Conservation (phyloP, 768 basidiomycete genomes). For the Glaciozyma antarctica region DNA sequence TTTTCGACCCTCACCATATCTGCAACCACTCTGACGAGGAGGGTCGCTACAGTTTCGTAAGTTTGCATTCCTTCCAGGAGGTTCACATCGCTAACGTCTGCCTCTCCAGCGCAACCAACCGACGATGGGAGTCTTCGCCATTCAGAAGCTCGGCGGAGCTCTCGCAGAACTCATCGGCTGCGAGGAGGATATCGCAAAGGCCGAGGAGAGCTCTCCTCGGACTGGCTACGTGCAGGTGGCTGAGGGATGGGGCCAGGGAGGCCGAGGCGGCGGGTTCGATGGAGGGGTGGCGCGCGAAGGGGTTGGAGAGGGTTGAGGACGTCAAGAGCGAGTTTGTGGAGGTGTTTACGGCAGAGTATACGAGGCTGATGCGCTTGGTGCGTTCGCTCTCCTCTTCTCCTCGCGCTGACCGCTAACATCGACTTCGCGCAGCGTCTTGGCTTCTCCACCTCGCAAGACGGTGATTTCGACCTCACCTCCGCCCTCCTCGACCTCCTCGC, state of each 20-base stretch:
- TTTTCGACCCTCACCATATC: conserved; percentile 71
- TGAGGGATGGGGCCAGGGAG: conserved; percentile 57
- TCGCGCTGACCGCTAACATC: neutral
- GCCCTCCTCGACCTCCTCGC: conserved; percentile 70
- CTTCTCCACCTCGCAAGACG: conserved; percentile 49
- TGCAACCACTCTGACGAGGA: conserved; percentile 81
- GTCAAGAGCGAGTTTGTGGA: conserved; percentile 55
- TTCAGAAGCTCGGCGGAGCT: conserved; percentile 53
- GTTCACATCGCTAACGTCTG: neutral
- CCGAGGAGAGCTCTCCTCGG: neutral
- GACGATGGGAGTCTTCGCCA: conserved; percentile 54
- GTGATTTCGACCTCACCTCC: conserved; percentile 57
- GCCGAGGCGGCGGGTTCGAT: conserved; percentile 46
- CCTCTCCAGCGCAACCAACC: conserved; percentile 39
- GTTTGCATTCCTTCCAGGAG: neutral
- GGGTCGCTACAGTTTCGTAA: conserved; percentile 39
- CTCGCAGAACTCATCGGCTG: conserved; percentile 79
- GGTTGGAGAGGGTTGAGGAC: conserved; percentile 50
- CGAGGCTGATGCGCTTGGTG: conserved; percentile 47
- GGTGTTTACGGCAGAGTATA: conserved; percentile 57
- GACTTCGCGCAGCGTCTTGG: conserved; percentile 56
- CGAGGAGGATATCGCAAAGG: conserved; percentile 52
- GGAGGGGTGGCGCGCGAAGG: conserved; percentile 54
- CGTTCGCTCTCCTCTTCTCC: neutral
- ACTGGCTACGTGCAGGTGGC: conserved; percentile 41